These are phyloP conservation scores for Trichoderma asperellum DNA, from an alignment of 2,329 filamentous ascomycete genomes.

Conservation along the genomic window DNA sequence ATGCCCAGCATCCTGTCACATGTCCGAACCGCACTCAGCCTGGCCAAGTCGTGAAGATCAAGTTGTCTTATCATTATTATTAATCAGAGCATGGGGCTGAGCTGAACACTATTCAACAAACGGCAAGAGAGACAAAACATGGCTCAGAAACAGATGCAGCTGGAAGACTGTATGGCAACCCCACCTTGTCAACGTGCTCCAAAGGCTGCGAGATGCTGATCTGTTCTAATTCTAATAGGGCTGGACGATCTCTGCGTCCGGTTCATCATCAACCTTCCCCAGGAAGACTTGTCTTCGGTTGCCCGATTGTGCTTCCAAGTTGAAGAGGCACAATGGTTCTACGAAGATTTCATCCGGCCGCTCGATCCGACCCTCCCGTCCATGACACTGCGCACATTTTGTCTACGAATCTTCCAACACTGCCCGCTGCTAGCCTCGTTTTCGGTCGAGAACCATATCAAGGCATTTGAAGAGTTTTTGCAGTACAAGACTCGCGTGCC, in stretches of 20 bases:
- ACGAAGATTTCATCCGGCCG: slow-evolving; percentile 97
- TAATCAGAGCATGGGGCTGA: slow-evolving; percentile 38
- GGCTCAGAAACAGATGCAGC: slow-evolving; percentile 77
- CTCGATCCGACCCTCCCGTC: slow-evolving; percentile 83
- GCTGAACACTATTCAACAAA: slow-evolving; percentile 16
- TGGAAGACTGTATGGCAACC: slow-evolving; percentile 75
- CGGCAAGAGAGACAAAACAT: slow-evolving; percentile 42
- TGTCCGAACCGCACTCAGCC: slow-evolving; percentile 38
- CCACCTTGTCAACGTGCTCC: not conserved
- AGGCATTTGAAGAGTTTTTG: slow-evolving; percentile 88
- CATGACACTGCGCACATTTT: slow-evolving; percentile 83
- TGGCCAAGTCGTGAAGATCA: slow-evolving; percentile 40
- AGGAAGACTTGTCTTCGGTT: slow-evolving; percentile 85
- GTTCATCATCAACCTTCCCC: slow-evolving; percentile 95
- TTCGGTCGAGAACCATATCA: slow-evolving; percentile 74
- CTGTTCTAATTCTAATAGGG: slow-evolving; percentile 57
- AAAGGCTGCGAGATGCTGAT: slow-evolving; percentile 34
- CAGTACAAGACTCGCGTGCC: slow-evolving; percentile 94
- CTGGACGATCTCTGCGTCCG: slow-evolving; percentile 97
- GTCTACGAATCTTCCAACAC: slow-evolving; percentile 88
- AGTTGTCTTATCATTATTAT: slow-evolving; percentile 19
- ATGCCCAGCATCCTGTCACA: slow-evolving; percentile 42
- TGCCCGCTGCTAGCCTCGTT: slow-evolving; percentile 86
- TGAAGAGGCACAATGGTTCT: slow-evolving; percentile 99
- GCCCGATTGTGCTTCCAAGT: slow-evolving; percentile 98